Conservation (phyloP, 805 yeast genomes). For the Naumovozyma castellii region DNA sequence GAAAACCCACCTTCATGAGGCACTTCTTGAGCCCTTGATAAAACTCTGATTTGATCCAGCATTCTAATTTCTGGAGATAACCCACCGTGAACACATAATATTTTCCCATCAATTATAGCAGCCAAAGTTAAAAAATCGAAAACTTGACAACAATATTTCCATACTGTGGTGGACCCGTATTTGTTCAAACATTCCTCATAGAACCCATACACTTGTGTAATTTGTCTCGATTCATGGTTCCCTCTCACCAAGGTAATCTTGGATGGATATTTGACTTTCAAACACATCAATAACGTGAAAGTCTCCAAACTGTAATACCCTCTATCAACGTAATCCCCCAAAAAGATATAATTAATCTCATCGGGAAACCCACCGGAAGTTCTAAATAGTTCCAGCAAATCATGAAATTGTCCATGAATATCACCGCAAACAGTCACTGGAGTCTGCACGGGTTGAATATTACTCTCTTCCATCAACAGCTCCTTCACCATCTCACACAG, state of each 20-base stretch:
- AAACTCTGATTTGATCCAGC: slow-evolving; percentile 91
- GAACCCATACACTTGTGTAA: slow-evolving; percentile 97
- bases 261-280: slow-evolving; percentile 80
- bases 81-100: slow-evolving; percentile 95
- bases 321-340: slow-evolving; percentile 95
- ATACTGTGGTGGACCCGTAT: slow-evolving; percentile 88
- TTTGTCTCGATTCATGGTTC: slow-evolving; percentile 95
- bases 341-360: slow-evolving; percentile 69
- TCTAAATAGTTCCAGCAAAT: slow-evolving; percentile 78
- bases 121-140: slow-evolving; percentile 90
- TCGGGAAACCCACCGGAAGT: slow-evolving; percentile 89
- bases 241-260: slow-evolving; percentile 89
- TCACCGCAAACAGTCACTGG: slow-evolving; percentile 97
- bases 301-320: slow-evolving; percentile 96
- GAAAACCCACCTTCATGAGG: slow-evolving; percentile 99
- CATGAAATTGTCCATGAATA: slow-evolving; percentile 97
- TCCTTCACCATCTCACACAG: slow-evolving; percentile 93
- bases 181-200: slow-evolving; percentile 91
- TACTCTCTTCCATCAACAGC: slow-evolving; percentile 88
- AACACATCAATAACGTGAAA: slow-evolving; percentile 84
- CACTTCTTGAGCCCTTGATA: slow-evolving; percentile 93
- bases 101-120: slow-evolving; percentile 90
- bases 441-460: slow-evolving; percentile 84
- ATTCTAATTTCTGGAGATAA: slow-evolving; percentile 93
- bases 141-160: slow-evolving; percentile 95